Base-by-base conservation (phyloP, 495 filamentous ascomycete genomes). In the Jackrogersella minutella region DNA sequence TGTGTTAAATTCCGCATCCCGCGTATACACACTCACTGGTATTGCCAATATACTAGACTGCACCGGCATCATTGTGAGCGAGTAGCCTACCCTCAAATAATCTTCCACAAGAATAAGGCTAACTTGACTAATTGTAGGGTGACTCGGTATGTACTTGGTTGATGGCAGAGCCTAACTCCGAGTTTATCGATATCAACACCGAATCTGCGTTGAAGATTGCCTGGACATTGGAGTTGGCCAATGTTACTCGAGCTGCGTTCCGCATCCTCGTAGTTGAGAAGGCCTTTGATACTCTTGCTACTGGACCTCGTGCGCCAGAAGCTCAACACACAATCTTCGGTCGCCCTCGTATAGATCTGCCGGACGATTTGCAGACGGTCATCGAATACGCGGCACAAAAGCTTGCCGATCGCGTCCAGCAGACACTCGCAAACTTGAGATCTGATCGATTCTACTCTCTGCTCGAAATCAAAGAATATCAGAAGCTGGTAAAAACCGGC, bases 1-100 rank as follows among this genome's bases (percentile, higher is more conserved):
- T 1, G 72, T 78, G 2, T 71, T 91, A n/a, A 83, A 90, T 66
- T 89, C 87, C 0, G 87, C 88, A n/a, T 77, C 82, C 34, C 86
- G 88, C 22, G 69, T 88, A 46, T 90, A 85, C 82, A 88, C 86
- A 0, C 82, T 87, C 13, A 85, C 85, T 13, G 83, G 80, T 7
- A 72, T 90, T 2, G 87, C 87, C 17, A 85, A 85, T 17, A 73
- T 85, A 47, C 80, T 87, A 17, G 81, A 86, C 1, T 79, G 88
- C 16, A 78, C 80, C 0, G 50, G 61, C 24, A 58, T 79, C 16
- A 73, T 82, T 33, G 77, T 79, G 59, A 65, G 76, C 68, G 14
- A 37, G 47, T 11, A 46, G 3, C 13, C n/a, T 31, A 8, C 36
- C 22, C 22, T 0, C 1, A 53, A 14, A 6, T 46, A 21, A 22